Evolutionary conservation across 441 rosid genomes (phyloP).

Genomic region (Eutrema salsugineum): DNA sequence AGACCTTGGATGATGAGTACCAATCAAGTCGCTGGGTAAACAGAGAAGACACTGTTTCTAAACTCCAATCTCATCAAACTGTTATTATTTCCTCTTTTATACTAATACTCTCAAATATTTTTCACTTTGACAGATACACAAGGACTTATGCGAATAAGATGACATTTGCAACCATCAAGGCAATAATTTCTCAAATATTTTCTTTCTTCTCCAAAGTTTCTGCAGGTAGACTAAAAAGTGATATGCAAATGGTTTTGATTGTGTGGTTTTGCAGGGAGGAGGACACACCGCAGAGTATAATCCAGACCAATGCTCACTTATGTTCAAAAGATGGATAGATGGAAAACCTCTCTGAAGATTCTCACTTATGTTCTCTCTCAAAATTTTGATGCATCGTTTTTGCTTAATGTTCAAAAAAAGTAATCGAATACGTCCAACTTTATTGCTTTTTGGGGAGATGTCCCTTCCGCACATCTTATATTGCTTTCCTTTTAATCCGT

Average conservation of each 20-base stretch:
- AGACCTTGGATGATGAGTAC: slow-evolving; percentile 46
- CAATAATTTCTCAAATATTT: not conserved
- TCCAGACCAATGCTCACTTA: slow-evolving; percentile 33
- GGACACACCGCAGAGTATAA: slow-evolving; percentile 55
- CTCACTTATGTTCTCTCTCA: not conserved
- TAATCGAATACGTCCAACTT: no score
- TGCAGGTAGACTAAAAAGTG: not conserved
- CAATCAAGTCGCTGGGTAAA: slow-evolving; percentile 67
- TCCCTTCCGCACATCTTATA: not conserved
- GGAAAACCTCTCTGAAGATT: slow-evolving; percentile 13
- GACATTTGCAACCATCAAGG: slow-evolving; percentile 77
- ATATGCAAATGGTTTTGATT: not conserved
- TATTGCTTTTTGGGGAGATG: not conserved
- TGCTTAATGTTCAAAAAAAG: no score
- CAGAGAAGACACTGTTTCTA: not conserved
- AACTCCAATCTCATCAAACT: not conserved
- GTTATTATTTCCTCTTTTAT: not conserved
- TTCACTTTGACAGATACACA: slow-evolving; percentile 53
- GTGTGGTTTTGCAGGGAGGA: slow-evolving; percentile 43
- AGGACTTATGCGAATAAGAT: slow-evolving; percentile 54
- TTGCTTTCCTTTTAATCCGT: not conserved
- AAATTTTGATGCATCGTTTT: no score
- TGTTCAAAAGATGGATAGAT: slow-evolving; percentile 31
- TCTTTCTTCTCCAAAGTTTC: not conserved
- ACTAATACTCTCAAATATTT: no score